Percentiles rank a stretch among this genome's conserved stretches.
Conservation (phyloP, 768 basidiomycete genomes). For the Panus rudis region DNA sequence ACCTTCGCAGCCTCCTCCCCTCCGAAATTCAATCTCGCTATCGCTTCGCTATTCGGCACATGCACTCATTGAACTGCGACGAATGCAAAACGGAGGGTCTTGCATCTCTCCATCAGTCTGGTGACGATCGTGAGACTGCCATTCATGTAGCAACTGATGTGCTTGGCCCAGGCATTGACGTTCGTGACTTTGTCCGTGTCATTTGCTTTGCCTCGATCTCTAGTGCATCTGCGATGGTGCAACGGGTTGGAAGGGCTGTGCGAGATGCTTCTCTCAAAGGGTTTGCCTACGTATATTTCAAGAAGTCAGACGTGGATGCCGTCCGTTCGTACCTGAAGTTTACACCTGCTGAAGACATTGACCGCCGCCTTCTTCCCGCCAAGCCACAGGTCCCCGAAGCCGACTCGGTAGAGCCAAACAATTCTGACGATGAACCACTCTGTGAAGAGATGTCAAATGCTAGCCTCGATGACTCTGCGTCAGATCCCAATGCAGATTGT, state of each 20-base stretch:
- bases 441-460: neutral
- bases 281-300: slow-evolving; percentile 2
- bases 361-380: neutral
- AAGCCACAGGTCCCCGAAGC: no score
- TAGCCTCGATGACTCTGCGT: no score
- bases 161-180: slow-evolving; percentile 1
- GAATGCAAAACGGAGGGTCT: slow-evolving; percentile 3
- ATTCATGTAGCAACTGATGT: slow-evolving; percentile 3
- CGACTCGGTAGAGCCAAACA: neutral
- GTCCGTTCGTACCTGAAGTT: neutral
- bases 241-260: neutral
- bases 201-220: slow-evolving; percentile 4
- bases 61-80: slow-evolving; percentile 3
- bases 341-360: neutral
- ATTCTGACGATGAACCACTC: neutral
- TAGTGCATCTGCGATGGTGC: neutral
- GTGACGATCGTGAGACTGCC: slow-evolving; percentile 4
- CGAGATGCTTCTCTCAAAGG: neutral
- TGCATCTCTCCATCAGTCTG: neutral
- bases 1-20: slow-evolving; percentile 2
- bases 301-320: slow-evolving; percentile 1
- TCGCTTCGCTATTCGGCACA: slow-evolving; percentile 1
- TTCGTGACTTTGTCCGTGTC: slow-evolving; percentile 1
- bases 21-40: neutral
- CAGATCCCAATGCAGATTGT: no score